Conservation (phyloP, 2,329 filamentous ascomycete genomes). For the Aspergillus persii region DNA sequence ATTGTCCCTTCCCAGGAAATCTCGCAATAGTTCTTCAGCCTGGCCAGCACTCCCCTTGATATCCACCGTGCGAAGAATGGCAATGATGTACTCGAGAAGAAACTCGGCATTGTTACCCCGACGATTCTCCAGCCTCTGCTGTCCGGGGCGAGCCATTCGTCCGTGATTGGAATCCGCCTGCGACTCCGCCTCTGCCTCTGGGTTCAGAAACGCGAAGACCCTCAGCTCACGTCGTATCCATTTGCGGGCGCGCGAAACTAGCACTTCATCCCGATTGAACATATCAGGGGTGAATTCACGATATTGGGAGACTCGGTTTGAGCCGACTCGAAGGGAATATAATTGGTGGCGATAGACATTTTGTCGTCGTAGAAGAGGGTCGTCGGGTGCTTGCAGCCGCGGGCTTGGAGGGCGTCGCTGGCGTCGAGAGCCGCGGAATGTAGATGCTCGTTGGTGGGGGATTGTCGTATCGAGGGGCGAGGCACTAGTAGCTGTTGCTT, state of each 20-base stretch:
- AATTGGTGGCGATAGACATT: constrained; percentile 69
- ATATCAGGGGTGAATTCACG: constrained; percentile 67
- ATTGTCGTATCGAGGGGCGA: constrained; percentile 3
- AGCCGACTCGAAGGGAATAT: constrained; percentile 78
- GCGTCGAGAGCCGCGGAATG: constrained; percentile 15
- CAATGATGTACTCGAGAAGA: constrained; percentile 79
- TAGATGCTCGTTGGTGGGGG: constrained; percentile 4
- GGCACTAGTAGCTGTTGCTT: constrained; percentile 9
- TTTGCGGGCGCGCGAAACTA: constrained; percentile 72
- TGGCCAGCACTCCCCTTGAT: constrained; percentile 74
- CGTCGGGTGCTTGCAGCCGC: constrained; percentile 28
- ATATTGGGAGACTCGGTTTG: constrained; percentile 75
- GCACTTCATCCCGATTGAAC: constrained; percentile 62
- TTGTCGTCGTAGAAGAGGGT: constrained; percentile 61
- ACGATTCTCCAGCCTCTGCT: constrained; percentile 38
- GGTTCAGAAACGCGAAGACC: constrained; percentile 72
- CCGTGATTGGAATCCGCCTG: neutral
- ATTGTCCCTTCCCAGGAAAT: constrained; percentile 74
- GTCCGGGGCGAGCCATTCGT: constrained; percentile 25
- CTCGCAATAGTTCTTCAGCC: constrained; percentile 73
- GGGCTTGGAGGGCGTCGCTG: constrained; percentile 24
- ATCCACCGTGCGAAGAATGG: constrained; percentile 79
- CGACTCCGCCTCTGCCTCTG: constrained; percentile 24
- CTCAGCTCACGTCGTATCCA: constrained; percentile 83
- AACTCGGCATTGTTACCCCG: constrained; percentile 74